These are phyloP conservation scores for Chondrostereum purpureum DNA, from an alignment of 1,284 basidiomycete species.

Conservation along the genomic window DNA sequence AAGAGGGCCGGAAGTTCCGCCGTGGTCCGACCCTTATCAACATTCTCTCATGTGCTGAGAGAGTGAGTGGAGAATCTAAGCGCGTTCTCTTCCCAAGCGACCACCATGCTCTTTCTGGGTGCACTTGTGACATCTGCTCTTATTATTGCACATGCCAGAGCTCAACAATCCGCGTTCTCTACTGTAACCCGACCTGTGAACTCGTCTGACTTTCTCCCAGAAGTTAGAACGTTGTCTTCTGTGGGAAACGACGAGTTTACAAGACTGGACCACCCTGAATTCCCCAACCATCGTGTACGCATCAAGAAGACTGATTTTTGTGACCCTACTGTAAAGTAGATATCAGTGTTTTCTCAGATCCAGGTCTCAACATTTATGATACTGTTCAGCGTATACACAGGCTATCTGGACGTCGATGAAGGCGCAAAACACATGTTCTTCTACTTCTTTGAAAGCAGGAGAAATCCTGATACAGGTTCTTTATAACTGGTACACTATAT, in stretches of 20 bases:
- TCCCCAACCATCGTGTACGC: constrained; percentile 48
- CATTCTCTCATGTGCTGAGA: neutral
- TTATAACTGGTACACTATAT: neutral
- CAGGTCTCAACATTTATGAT: constrained; percentile 3
- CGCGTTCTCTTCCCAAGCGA: neutral
- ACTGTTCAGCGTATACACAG: constrained; percentile 45
- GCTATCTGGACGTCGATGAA: constrained; percentile 56
- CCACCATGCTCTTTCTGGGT: neutral
- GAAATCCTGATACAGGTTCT: constrained; percentile 47
- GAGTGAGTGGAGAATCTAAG: neutral
- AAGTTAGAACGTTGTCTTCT: constrained; percentile 22
- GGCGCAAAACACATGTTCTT: constrained; percentile 56
- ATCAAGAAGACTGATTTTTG: constrained; percentile 58
- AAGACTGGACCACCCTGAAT: constrained; percentile 37
- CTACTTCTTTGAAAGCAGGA: constrained; percentile 11
- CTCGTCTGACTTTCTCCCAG: neutral
- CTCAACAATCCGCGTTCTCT: neutral
- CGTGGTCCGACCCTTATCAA: neutral
- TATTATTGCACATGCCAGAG: neutral
- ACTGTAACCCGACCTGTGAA: neutral
- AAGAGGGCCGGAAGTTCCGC: too few species aligned
- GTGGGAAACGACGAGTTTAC: constrained; percentile 34
- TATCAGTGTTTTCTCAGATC: neutral
- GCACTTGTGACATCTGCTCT: neutral
- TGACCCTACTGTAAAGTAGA: constrained; percentile 58